Conservation (phyloP, 371 early-diverging fungal genomes). For the Mucor lusitanicus region DNA sequence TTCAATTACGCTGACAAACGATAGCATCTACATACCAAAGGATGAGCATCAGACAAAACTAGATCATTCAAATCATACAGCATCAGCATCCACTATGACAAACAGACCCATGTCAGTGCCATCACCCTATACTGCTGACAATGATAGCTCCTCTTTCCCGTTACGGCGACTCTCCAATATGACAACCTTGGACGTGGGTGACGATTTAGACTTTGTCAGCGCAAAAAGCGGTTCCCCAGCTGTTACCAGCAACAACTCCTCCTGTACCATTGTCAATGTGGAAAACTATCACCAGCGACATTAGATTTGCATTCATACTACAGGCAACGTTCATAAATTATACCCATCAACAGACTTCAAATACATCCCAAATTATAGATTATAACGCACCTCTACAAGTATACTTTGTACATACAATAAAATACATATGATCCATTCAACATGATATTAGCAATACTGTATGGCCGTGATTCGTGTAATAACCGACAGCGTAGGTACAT, state of each 20-base stretch:
- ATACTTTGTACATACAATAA: no score
- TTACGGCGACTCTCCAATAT: background rate
- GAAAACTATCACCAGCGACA: background rate
- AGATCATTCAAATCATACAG: background rate
- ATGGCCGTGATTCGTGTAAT: no score
- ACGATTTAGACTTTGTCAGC: background rate
- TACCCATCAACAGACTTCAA: background rate
- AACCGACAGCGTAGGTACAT: no score
- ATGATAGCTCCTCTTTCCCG: background rate
- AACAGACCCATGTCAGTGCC: background rate
- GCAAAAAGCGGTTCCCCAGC: background rate
- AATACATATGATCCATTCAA: no score
- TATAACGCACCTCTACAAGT: no score
- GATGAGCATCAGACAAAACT: background rate
- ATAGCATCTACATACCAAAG: background rate
- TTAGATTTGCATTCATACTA: background rate
- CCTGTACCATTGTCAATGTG: background rate
- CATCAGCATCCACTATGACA: background rate
- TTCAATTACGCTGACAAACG: background rate
- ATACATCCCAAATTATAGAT: background rate
- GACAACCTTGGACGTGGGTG: background rate
- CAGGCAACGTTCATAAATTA: background rate
- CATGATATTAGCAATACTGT: no score
- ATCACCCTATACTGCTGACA: background rate
- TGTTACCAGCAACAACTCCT: background rate